Percentiles rank a stretch among this genome's conserved stretches.
Evolutionary conservation across 805 yeast genomes (phyloP).

Genomic region (Kuraishia ogatae): DNA sequence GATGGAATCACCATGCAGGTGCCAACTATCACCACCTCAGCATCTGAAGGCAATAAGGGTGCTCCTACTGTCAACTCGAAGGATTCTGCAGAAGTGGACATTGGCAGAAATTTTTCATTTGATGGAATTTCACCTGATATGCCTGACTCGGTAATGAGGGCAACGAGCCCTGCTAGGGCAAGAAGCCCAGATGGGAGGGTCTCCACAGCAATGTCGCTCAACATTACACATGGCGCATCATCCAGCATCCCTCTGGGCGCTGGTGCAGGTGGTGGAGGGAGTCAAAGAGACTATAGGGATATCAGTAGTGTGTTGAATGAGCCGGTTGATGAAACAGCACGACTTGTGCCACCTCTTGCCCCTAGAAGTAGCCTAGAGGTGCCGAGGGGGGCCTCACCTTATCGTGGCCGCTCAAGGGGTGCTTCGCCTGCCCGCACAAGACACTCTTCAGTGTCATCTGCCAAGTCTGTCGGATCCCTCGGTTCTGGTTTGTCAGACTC

Average conservation of each 20-base stretch:
- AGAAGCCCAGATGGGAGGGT: background rate
- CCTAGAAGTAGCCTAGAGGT: background rate
- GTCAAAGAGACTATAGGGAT: background rate
- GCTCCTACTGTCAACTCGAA: background rate
- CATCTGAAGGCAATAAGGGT: slow-evolving; percentile 12
- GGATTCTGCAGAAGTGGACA: slow-evolving; percentile 15
- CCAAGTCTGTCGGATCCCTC: background rate
- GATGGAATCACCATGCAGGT: slow-evolving; percentile 15
- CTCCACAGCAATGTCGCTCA: background rate
- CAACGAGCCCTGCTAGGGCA: slow-evolving; percentile 16
- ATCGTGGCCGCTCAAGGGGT: background rate
- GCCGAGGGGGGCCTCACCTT: background rate
- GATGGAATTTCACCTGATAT: slow-evolving; percentile 22
- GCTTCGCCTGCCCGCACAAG: slow-evolving; percentile 1
- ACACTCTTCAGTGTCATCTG: slow-evolving; percentile 2
- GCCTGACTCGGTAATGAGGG: slow-evolving; percentile 24
- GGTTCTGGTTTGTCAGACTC: slow-evolving; percentile 1
- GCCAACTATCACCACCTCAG: slow-evolving; percentile 16
- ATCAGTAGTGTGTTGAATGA: background rate
- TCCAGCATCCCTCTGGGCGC: background rate
- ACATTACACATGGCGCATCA: background rate
- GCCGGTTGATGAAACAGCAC: background rate
- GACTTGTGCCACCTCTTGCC: background rate
- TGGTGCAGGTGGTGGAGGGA: background rate
- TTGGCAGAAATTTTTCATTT: slow-evolving; percentile 21